Conservation (phyloP, 176 grass and related monocot genomes). For the Carex cristatella region DNA sequence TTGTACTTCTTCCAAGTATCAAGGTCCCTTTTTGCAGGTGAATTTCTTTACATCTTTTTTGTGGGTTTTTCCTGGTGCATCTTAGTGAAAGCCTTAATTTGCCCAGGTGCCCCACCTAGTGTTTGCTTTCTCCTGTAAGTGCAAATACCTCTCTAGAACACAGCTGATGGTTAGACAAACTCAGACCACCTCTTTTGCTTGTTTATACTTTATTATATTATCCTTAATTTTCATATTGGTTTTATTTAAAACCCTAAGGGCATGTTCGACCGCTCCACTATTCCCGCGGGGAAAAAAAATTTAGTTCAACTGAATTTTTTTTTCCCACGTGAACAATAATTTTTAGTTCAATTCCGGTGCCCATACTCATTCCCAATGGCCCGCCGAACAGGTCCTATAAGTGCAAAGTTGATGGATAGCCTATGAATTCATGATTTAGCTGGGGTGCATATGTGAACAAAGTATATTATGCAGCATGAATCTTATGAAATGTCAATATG, state of each 20-base stretch:
- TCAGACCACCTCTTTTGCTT: not conserved
- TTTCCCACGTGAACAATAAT: no score
- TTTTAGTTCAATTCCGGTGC: no score
- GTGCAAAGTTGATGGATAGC: not conserved
- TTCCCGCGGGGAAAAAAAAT: no score
- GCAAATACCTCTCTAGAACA: not conserved
- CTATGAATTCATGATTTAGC: not conserved
- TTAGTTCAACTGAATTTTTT: no score
- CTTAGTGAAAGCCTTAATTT: not conserved
- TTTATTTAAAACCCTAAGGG: not conserved
- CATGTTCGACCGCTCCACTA: no score
- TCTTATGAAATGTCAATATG: constrained; percentile 10
- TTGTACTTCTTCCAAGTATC: constrained; percentile 54
- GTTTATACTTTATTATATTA: not conserved
- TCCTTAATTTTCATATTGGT: not conserved
- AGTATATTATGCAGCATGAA: constrained; percentile 6
- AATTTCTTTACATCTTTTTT: constrained; percentile 22
- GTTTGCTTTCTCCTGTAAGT: not conserved
- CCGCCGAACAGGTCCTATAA: not conserved
- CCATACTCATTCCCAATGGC: no score
- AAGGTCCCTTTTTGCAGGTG: constrained; percentile 83
- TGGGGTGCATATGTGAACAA: not conserved
- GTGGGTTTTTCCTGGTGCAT: constrained; percentile 14
- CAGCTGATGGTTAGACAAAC: not conserved
- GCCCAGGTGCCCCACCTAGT: not conserved